Evolutionary conservation across 2,329 filamentous ascomycete species (phyloP), one percentile per base, ranked within the genome.

Genomic region (Aaosphaeria arxii): DNA sequence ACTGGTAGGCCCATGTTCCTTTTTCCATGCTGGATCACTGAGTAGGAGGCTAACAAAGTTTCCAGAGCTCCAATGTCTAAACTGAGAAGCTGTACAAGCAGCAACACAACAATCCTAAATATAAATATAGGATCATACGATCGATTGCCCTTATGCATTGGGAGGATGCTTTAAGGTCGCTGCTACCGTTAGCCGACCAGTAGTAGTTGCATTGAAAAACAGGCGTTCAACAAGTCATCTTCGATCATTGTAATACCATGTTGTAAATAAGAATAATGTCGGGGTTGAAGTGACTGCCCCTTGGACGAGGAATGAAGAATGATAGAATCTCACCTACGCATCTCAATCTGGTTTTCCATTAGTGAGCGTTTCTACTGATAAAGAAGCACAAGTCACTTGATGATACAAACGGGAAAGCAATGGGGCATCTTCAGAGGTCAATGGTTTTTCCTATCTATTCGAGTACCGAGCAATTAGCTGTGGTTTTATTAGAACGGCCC

Each of bases 31-130:
- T 11, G 30, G 28, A 31, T 48, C 33, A 41, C 49, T 53, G 36
- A 53, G 29, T 33, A n/a, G 7, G 33, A 36, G 33, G 7, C 33
- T 11, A 33, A n/a, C 13, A n/a, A 41, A 35, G 29, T 33, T 28
- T 24, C 35, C 31, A 4, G 36, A 9, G 7, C 7, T 46, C 49
- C n/a, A 40, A 40, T 40, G 57, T 67, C 24, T 64, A 54, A 52
- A 61, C 62, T 1, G 44, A 42, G 11, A 67, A 66, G 49, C 67
- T 68, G 46, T 62, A 69, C 53, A 59, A 69, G 52, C 50, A 56
- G 40, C 63, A 66, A 40, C 56, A 55, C 50, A 57, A 59, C 48
- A 64, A 67, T 43, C 55, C 59, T 43, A 68, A 68, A 56, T 61
- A 64, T 48, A 69, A 69, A 66, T 68, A 55, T 53, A 35, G n/a